Evolutionary conservation across 768 basidiomycete species (phyloP), one percentile per base, ranked within the genome.

Genomic region (Pisolithus microcarpus): DNA sequence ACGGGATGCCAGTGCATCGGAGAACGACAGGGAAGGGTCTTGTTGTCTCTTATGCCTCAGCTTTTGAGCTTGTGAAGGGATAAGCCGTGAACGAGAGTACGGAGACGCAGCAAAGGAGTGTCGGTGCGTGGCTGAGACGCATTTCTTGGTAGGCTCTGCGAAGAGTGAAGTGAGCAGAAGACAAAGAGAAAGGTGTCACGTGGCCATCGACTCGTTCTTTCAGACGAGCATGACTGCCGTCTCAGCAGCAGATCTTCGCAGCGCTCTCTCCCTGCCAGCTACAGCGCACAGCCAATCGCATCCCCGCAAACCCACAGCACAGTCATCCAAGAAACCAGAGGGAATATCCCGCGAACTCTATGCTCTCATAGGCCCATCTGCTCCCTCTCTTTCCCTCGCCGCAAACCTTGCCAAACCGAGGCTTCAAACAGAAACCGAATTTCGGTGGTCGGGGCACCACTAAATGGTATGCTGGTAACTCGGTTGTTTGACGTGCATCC

Each of bases 341-440:
- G 94, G 95, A 18, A 93, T 97, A 53, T 86, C 92, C 0, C 76
- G 93, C 58, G 94, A 97, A 67, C 77, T 99, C 2, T 97, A 88
- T 70, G 84, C 88, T 1, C 81, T 99, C 52, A 97, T 99, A 57
- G 95, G 95, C n/a, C 84, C 91, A 53, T 87, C 90, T 44, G 87
- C 87, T 10, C 93, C 95, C 0, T 83, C 87, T 2, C 77, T 98
- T 44, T 83, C 87, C 2, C 77, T 98, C 45, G 85, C 84, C 0
- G 79, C 87, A 31, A 84, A 88, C 58, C 77, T 85, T 52, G 76
- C 85, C 24, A 88, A 90, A 64, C 88, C 90, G 34, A 81, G 84
- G 49, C 78, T n/a, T 94, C 51, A 93, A 93, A 63, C 87, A 91
- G 67, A 87, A 90, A 56, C 90, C 91, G 3, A 86, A 82, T 55